phyloP scores from a whole-genome alignment of 352 stramenopile genomes.

The Phytopythium sindhum region DNA sequence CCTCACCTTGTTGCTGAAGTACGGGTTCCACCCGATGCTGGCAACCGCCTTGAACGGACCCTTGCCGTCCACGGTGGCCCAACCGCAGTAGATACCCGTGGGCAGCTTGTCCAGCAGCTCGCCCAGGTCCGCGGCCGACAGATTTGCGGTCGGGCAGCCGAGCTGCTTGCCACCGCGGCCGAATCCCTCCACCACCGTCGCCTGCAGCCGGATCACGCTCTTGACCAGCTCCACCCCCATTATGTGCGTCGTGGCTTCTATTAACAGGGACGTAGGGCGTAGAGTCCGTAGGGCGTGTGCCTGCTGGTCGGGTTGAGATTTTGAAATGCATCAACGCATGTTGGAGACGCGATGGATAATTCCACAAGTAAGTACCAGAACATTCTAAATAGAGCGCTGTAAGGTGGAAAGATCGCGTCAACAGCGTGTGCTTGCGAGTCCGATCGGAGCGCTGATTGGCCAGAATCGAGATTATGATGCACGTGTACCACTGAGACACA shows the following conservation, averaged over 20 bases:
- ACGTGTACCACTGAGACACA: neutral
- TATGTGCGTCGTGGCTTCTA: neutral
- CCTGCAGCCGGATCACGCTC: slow-evolving; percentile 74
- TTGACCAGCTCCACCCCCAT: slow-evolving; percentile 62
- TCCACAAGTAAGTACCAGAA: neutral
- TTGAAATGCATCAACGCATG: slow-evolving; percentile 1
- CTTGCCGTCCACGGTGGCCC: slow-evolving; percentile 84
- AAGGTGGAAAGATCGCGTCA: neutral
- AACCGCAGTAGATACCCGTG: slow-evolving; percentile 94
- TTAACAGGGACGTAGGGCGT: neutral
- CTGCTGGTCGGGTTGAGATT: neutral
- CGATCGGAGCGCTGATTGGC: neutral
- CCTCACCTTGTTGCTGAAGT: slow-evolving; percentile 90
- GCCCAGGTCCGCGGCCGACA: slow-evolving; percentile 85
- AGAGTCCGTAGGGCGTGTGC: too few relatives aligned
- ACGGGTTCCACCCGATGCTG: slow-evolving; percentile 97
- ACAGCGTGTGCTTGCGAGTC: neutral
- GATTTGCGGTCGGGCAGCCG: slow-evolving; percentile 95
- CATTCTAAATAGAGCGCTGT: neutral
- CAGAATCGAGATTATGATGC: neutral
- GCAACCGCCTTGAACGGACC: slow-evolving; percentile 92
- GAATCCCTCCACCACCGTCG: slow-evolving; percentile 92
- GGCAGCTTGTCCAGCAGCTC: slow-evolving; percentile 68
- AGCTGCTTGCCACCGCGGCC: slow-evolving; percentile 95
- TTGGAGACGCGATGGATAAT: neutral